Evolutionary conservation across 2,329 filamentous ascomycete genomes (phyloP).

Genomic region (Alternaria gansuensis): DNA sequence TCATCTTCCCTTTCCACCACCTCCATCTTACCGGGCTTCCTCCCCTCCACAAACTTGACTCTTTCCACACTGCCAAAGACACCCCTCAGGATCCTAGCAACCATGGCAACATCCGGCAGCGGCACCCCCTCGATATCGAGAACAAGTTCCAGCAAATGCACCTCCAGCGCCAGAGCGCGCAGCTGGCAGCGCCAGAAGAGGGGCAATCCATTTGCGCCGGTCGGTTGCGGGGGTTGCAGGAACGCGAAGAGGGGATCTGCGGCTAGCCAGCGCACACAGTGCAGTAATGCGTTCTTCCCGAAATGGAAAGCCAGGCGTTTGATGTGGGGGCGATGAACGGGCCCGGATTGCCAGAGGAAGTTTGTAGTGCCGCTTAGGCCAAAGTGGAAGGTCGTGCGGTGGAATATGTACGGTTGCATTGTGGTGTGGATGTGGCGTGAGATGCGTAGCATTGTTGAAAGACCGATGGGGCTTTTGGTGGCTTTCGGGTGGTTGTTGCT

Average conservation of each 20-base stretch:
- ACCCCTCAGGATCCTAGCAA: conserved; percentile 31
- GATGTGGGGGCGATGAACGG: conserved; percentile 33
- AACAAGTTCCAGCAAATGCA: conserved; percentile 35
- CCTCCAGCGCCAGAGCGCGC: conserved; percentile 37
- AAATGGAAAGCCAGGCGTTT: conserved; percentile 36
- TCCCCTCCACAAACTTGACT: conserved; percentile 26
- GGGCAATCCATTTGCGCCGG: conserved; percentile 32
- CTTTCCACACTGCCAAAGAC: conserved; percentile 32
- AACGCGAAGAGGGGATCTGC: conserved; percentile 41
- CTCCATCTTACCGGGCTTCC: conserved; percentile 5
- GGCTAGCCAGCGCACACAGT: conserved; percentile 45
- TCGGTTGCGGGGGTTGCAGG: conserved; percentile 35
- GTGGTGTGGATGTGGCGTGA: conserved; percentile 31
- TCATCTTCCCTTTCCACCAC: conserved; percentile 9
- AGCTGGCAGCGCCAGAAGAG: conserved; percentile 48
- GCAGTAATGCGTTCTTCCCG: conserved; percentile 31
- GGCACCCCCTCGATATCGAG: conserved; percentile 37
- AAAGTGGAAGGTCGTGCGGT: conserved; percentile 38
- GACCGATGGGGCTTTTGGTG: conserved; percentile 21
- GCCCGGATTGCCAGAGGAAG: conserved; percentile 29
- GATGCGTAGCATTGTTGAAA: conserved; percentile 33
- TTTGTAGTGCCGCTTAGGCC: conserved; percentile 20
- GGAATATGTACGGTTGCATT: conserved; percentile 36
- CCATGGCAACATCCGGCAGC: conserved; percentile 32
- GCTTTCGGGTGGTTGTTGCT: not conserved